Evolutionary conservation across 139 green algal genomes (phyloP).

Genomic region (Chlamydomonas sp.): DNA sequence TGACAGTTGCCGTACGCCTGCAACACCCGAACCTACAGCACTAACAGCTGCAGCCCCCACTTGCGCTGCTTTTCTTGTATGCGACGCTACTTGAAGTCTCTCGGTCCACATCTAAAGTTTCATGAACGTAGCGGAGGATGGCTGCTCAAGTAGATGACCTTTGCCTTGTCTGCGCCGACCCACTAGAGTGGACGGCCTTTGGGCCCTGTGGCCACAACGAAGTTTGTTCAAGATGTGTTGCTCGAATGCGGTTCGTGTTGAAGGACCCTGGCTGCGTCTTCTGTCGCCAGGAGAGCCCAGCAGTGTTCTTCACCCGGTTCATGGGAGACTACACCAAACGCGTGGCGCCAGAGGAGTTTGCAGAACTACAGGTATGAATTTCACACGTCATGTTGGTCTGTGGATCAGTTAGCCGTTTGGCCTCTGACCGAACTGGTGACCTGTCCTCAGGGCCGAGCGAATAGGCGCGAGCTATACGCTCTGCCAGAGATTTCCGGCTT

Average conservation of each 20-base stretch:
- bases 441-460: slow-evolving; percentile 48
- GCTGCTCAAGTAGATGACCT: slow-evolving; percentile 53
- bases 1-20: no score
- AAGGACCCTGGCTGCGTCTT: slow-evolving; percentile 88
- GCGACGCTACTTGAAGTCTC: no score
- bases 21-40: no score
- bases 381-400: background rate
- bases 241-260: slow-evolving; percentile 86
- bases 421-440: background rate
- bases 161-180: slow-evolving; percentile 91
- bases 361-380: slow-evolving; percentile 61
- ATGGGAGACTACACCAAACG: slow-evolving; percentile 80
- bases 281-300: slow-evolving; percentile 74
- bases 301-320: slow-evolving; percentile 81
- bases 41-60: no score
- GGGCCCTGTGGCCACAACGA: slow-evolving; percentile 91
- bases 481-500: slow-evolving; percentile 79
- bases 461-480: slow-evolving; percentile 54
- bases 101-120: no score
- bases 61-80: no score
- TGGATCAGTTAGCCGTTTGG: background rate
- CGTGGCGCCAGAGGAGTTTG: slow-evolving; percentile 66
- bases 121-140: background rate
- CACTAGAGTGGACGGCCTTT: slow-evolving; percentile 83
- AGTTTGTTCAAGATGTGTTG: slow-evolving; percentile 76